phyloP scores from a whole-genome alignment of 2,329 filamentous ascomycete genomes.

The Dactylonectria macrodidyma region DNA sequence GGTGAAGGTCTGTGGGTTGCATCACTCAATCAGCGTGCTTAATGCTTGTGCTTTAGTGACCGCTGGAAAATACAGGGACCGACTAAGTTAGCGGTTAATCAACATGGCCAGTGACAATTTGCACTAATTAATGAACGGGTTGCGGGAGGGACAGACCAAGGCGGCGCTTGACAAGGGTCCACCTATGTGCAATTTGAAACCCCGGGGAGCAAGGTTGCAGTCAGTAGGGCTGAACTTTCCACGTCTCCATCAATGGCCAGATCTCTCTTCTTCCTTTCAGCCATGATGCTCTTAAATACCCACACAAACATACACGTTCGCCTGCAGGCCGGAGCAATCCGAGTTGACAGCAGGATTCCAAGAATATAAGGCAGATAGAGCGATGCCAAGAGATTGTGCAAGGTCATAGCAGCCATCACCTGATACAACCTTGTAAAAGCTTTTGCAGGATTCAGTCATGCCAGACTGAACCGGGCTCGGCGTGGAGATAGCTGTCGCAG shows the following conservation, averaged over 20 bases:
- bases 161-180: neutral
- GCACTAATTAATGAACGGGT: too few relatives aligned
- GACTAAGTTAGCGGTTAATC: too few relatives aligned
- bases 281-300: too few relatives aligned
- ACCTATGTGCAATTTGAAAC: too few relatives aligned
- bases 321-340: neutral
- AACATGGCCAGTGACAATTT: too few relatives aligned
- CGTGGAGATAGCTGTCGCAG: neutral
- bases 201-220: neutral
- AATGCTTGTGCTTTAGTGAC: too few relatives aligned
- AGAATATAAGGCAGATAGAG: conserved; percentile 12
- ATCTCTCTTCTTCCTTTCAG: too few relatives aligned
- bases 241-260: too few relatives aligned
- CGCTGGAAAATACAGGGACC: too few relatives aligned
- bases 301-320: conserved; percentile 13
- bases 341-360: conserved; percentile 22
- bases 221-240: neutral
- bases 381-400: conserved; percentile 9
- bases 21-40: too few relatives aligned
- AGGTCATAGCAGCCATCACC: conserved; percentile 3
- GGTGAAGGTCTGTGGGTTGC: too few relatives aligned
- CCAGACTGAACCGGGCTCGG: conserved; percentile 1
- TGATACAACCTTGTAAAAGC: neutral
- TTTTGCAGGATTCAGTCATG: conserved; percentile 1
- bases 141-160: too few relatives aligned